phyloP scores from a whole-genome alignment of 495 filamentous ascomycete genomes.

The Penicillium alfredii region DNA sequence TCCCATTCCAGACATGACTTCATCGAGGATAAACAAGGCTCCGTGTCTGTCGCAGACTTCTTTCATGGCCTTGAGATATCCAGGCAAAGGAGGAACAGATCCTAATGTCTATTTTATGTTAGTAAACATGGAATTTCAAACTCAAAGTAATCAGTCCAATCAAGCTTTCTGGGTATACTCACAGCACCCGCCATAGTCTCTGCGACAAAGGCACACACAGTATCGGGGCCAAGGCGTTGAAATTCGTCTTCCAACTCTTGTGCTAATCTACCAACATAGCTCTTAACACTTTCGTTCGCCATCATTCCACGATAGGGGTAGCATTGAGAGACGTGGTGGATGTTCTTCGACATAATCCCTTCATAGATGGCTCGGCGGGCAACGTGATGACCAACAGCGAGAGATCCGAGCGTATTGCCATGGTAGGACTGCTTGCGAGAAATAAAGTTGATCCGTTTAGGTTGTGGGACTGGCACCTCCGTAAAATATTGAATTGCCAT shows the following conservation, averaged over 20 bases:
- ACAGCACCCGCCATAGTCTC: conserved; percentile 56
- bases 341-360: conserved; percentile 51
- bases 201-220: conserved; percentile 65
- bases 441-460: conserved; percentile 49
- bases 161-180: conserved; percentile 7
- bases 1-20: conserved; percentile 71
- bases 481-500: conserved; percentile 52
- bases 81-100: conserved; percentile 50
- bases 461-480: conserved; percentile 39
- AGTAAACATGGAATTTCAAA: not conserved
- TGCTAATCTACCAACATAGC: conserved; percentile 48
- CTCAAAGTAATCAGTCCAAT: too few species aligned
- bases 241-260: conserved; percentile 72
- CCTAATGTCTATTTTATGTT: conserved; percentile 35
- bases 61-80: conserved; percentile 54
- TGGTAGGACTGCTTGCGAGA: conserved; percentile 62
- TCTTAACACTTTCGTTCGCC: conserved; percentile 24
- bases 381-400: conserved; percentile 55
- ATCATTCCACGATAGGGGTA: conserved; percentile 51
- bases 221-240: conserved; percentile 55
- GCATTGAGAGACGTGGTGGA: conserved; percentile 59
- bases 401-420: conserved; percentile 62
- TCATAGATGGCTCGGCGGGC: conserved; percentile 55
- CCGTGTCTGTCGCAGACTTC: conserved; percentile 55
- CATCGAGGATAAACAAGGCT: conserved; percentile 59